phyloP scores from a whole-genome alignment of 2,329 filamentous ascomycete genomes.

The Fusarium oligoseptatum region DNA sequence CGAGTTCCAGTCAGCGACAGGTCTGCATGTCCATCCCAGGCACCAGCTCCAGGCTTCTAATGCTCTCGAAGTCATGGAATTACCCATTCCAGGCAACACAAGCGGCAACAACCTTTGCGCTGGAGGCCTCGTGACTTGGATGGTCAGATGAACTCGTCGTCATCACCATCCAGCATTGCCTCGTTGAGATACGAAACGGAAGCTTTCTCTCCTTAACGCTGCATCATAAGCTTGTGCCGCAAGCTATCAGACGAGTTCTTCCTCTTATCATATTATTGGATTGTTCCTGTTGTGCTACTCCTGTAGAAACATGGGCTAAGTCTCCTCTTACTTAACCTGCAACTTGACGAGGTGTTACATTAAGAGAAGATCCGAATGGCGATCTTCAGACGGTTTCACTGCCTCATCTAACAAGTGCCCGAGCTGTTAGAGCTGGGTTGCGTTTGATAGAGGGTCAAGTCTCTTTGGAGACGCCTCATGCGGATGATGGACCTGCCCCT shows the following conservation, averaged over 20 bases:
- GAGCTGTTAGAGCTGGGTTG: not conserved
- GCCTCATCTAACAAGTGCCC: not conserved
- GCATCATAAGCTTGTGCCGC: slow-evolving; percentile 15
- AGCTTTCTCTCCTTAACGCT: slow-evolving; percentile 1
- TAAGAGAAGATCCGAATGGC: not conserved
- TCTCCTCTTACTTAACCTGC: not conserved
- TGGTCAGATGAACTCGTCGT: slow-evolving; percentile 33
- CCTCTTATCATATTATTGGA: slow-evolving; percentile 11
- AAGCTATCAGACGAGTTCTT: not conserved
- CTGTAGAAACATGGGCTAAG: not conserved
- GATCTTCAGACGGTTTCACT: slow-evolving; percentile 3
- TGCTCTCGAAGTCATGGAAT: slow-evolving; percentile 14
- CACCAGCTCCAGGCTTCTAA: slow-evolving; percentile 33
- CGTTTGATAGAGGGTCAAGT: not conserved
- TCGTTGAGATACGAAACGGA: slow-evolving; percentile 7
- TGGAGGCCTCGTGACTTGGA: slow-evolving; percentile 35
- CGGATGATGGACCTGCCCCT: slow-evolving; percentile 10
- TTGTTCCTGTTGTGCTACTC: not conserved
- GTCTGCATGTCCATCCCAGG: slow-evolving; percentile 27
- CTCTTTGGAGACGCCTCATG: not conserved
- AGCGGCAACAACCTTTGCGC: slow-evolving; percentile 16
- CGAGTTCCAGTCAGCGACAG: slow-evolving; percentile 38
- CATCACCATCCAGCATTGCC: slow-evolving; percentile 26
- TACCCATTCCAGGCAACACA: slow-evolving; percentile 31
- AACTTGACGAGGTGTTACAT: slow-evolving; percentile 6